Evolutionary conservation across 345 rosid species (phyloP).

Genomic region (Salix dunnii): DNA sequence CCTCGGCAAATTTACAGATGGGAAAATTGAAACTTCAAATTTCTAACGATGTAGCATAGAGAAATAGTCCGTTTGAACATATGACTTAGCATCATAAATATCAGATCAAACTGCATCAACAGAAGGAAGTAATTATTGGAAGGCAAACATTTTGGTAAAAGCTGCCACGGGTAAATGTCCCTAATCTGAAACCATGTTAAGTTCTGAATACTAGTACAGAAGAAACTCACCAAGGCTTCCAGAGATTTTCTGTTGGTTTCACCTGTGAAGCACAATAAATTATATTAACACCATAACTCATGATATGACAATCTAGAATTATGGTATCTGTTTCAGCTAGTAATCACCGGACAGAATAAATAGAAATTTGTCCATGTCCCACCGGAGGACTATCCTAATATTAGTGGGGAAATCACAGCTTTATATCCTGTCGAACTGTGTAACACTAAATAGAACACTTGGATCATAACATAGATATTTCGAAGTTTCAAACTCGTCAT

Average conservation of each 20-base stretch:
- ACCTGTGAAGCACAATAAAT: constrained; percentile 41
- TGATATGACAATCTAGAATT: neutral
- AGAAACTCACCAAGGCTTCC: constrained; percentile 69
- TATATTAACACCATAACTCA: neutral
- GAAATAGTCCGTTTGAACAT: no score
- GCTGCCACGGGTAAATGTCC: neutral
- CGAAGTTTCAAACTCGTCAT: neutral
- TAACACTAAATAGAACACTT: neutral
- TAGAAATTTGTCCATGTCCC: neutral
- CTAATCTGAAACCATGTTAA: neutral
- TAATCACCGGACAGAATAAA: neutral
- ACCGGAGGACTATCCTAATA: neutral
- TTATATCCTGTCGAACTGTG: neutral
- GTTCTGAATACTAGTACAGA: neutral
- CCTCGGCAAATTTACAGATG: no score
- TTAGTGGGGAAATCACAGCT: no score
- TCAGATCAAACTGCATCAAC: no score
- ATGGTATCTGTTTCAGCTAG: neutral
- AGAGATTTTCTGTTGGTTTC: constrained; percentile 68
- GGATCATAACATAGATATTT: neutral
- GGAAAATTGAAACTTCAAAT: no score
- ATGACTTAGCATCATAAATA: no score
- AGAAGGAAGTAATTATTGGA: no score
- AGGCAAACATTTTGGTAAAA: no score
- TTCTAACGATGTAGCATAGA: no score